Evolutionary conservation across 2,329 filamentous ascomycete species (phyloP).

Genomic region (Colletotrichum limetticola): DNA sequence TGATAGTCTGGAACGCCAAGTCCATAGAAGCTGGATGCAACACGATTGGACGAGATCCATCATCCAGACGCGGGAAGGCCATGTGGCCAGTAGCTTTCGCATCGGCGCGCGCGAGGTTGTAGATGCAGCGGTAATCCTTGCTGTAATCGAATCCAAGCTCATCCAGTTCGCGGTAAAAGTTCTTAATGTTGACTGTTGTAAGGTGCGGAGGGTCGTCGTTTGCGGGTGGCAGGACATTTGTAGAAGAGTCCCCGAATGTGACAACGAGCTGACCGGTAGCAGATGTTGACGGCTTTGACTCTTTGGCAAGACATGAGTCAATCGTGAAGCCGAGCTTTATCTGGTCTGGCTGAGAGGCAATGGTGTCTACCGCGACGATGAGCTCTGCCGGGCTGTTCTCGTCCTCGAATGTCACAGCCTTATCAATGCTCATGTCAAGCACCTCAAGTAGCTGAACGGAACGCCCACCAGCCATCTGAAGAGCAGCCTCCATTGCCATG

Average conservation of each 20-base stretch:
- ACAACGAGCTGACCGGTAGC: background rate
- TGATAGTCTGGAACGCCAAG: constrained; percentile 46
- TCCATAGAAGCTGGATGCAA: constrained; percentile 49
- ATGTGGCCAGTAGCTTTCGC: background rate
- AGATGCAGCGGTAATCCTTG: constrained; percentile 5
- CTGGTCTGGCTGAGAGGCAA: background rate
- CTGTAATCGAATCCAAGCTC: background rate
- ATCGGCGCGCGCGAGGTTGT: background rate
- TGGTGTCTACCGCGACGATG: no score
- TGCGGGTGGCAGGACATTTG: background rate
- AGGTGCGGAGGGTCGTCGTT: background rate
- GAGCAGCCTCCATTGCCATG: constrained; percentile 56
- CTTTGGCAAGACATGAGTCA: constrained; percentile 3
- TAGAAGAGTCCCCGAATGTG: background rate
- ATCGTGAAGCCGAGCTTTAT: background rate
- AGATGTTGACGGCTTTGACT: background rate
- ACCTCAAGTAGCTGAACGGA: background rate
- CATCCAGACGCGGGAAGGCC: background rate
- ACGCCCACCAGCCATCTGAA: constrained; percentile 29
- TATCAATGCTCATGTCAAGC: constrained; percentile 18
- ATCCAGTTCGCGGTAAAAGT: constrained; percentile 14
- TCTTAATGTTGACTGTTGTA: background rate
- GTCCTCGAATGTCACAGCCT: constrained; percentile 14
- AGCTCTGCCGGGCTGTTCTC: constrained; percentile 9
- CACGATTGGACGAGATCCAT: background rate